phyloP scores from a whole-genome alignment of 148 eudicot genomes.

The Agrostemma githago region DNA sequence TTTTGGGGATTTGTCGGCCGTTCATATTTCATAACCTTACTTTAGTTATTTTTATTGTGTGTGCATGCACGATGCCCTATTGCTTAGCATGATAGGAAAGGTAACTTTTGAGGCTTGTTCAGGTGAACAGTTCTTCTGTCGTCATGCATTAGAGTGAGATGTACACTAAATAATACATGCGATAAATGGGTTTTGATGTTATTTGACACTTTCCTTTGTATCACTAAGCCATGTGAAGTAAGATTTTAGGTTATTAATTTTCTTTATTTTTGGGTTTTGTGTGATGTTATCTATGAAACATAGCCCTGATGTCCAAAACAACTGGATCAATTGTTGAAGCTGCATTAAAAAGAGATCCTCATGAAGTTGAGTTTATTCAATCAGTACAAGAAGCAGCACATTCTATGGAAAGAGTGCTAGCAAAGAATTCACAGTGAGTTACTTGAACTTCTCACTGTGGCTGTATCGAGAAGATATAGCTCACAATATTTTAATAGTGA shows the following conservation, averaged over 20 bases:
- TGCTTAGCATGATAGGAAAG: background rate
- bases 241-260: constrained; percentile 9
- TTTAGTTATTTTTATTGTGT: background rate
- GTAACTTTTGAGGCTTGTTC: background rate
- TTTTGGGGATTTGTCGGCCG: background rate
- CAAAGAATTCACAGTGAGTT: constrained; percentile 84
- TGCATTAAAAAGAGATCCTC: constrained; percentile 91
- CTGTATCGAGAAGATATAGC: background rate
- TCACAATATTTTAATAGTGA: constrained; percentile 12
- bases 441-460: background rate
- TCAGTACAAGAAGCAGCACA: constrained; percentile 85
- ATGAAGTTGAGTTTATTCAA: constrained; percentile 92
- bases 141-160: background rate
- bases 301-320: constrained; percentile 96
- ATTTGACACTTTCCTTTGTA: background rate
- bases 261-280: constrained; percentile 11
- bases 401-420: constrained; percentile 89
- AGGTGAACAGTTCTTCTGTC: background rate
- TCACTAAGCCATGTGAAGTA: background rate
- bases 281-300: constrained; percentile 21
- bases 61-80: background rate
- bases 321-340: constrained; percentile 98
- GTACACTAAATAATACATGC: background rate
- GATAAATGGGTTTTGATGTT: background rate
- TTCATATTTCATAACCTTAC: background rate